Evolutionary conservation across 805 yeast species (phyloP), one percentile per base, ranked within the genome.

Genomic region (Sugiyamaella marilandica): DNA sequence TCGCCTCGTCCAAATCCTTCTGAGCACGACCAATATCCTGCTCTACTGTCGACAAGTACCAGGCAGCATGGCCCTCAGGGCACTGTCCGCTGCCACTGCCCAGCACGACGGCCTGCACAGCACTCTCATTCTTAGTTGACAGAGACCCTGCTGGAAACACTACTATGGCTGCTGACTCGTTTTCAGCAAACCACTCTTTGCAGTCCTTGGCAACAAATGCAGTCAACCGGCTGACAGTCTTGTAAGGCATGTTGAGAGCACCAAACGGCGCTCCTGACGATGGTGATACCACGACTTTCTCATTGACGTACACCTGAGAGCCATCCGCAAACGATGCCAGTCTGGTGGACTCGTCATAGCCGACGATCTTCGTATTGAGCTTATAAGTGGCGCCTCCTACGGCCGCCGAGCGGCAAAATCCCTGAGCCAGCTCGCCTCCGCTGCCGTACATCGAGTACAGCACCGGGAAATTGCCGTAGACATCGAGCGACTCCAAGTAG

Each of bases 301-400:
- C 98, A 52, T 83, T 78, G 46, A 92, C 87, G 55, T 77, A 79
- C 34, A 89, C 83, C 48, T 74, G 72, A 14, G 90, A 78, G 31
- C 95, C 94, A 67, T 91, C 97, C 49, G 62, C 56, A 36, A 71
- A 55, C 10, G 62, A 54, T 7, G 95, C 97, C 21, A 82, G 73
- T 62, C 86, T 84, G 31, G 80, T 72, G 26, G 67, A 71, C 34
- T 84, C 81, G 66, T 92, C 92, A 70, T 74, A 89, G 35, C 81
- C 79, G 4, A 71, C 71, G 49, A 92, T 69, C 37, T 76, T 72
- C 13, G 94, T 84, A 64, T 84, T 82, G 52, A 92, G 75, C 68
- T 90, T 89, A 71, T 94, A 92, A 33, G 95, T 88, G 51, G 97
- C 85, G 51, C 98, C 98, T 16, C 94, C 98, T 57, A 92, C 98